Evolutionary conservation across 1,284 basidiomycete genomes (phyloP), one percentile per base, ranked within the genome.

Genomic region (Leccinum subfulvum): DNA sequence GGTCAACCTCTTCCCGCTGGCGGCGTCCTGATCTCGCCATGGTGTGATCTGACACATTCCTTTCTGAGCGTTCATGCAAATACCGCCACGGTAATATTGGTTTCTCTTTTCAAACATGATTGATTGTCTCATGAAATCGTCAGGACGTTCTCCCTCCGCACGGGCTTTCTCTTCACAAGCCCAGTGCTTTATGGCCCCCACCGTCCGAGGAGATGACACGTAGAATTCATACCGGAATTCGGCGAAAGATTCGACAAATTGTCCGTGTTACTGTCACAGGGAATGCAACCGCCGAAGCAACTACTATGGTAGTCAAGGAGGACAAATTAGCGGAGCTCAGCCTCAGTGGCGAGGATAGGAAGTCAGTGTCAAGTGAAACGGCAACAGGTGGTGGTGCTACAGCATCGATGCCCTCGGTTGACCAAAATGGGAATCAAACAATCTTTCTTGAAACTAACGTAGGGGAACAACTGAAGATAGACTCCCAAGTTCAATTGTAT

Each of bases 31-130:
- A 89, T 97, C 65, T 94, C 92, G 33, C 94, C 95, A 0, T 97
- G 93, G 94, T 92, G 91, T 73, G 96, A 98, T 75, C 77, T 98
- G 57, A 96, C 94, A 0, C 97, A 99, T 75, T 95, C 92, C 0
- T 98, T 98, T 74, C 93, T 94, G 0, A 95, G 92, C 63, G 85
- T 97, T 54, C 82, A 93, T 70, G 80, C 83, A 56, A 98, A 98
- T 73, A 95, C 93, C 0, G 83, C 85, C 6, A 96, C 91, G 62
- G 94, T 91, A 69, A 66, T 82, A 70, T 11, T 23, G 37, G 52
- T 41, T 39, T 54, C 33, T 7, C 28, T 39, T 26, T 23, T 9
- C 3, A 57, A 26, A 33, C 61, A 7, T 41, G 16, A 1, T 58
- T 6, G 0, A 13, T 59, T 3, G 28, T 47, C 61, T 55, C 10